A percentile compares a stretch with the other conserved stretches of the same genome.
These are phyloP conservation scores for Dryadomyces quercivorus DNA, from an alignment of 2,329 filamentous ascomycete species.

Conservation along the genomic window DNA sequence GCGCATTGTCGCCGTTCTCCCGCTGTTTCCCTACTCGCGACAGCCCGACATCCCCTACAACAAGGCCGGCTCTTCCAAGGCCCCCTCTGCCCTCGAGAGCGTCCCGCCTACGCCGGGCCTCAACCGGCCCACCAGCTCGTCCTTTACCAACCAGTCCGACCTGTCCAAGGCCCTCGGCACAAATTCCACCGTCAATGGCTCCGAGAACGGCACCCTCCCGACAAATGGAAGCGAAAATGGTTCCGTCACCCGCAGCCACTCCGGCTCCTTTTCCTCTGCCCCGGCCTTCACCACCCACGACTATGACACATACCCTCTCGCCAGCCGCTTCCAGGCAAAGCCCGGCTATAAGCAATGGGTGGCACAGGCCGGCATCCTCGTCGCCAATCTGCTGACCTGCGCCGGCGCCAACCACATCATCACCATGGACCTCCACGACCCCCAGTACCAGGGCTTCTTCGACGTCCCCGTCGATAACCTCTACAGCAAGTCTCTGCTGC, in stretches of 20 bases:
- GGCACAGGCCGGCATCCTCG: slow-evolving; percentile 86
- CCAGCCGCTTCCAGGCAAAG: slow-evolving; percentile 58
- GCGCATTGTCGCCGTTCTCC: slow-evolving; percentile 85
- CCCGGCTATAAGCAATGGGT: slow-evolving; percentile 98
- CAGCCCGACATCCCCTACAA: slow-evolving; percentile 97
- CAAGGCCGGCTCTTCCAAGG: slow-evolving; percentile 42
- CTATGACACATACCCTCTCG: slow-evolving; percentile 43
- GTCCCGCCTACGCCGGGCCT: slow-evolving; percentile 76
- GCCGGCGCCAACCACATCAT: slow-evolving; percentile 95
- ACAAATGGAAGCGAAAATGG: slow-evolving; percentile 23
- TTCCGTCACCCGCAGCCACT: slow-evolving; percentile 22
- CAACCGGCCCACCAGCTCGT: slow-evolving; percentile 52
- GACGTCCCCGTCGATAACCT: slow-evolving; percentile 98
- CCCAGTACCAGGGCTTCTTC: slow-evolving; percentile 97
- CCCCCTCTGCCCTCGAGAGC: slow-evolving; percentile 81
- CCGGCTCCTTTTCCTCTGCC: slow-evolving; percentile 26
- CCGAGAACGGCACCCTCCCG: slow-evolving; percentile 16
- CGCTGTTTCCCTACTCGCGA: slow-evolving; percentile 91
- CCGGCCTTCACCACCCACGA: slow-evolving; percentile 52
- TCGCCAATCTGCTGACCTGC: slow-evolving; percentile 88
- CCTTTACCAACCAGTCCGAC: slow-evolving; percentile 56
- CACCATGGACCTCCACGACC: slow-evolving; percentile 88
- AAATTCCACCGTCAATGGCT: slow-evolving; percentile 36
- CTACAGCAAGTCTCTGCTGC: slow-evolving; percentile 67
- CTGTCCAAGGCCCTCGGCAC: slow-evolving; percentile 65